phyloP scores from a whole-genome alignment of 768 basidiomycete genomes.

The Pleurotus salmoneostramineus region DNA sequence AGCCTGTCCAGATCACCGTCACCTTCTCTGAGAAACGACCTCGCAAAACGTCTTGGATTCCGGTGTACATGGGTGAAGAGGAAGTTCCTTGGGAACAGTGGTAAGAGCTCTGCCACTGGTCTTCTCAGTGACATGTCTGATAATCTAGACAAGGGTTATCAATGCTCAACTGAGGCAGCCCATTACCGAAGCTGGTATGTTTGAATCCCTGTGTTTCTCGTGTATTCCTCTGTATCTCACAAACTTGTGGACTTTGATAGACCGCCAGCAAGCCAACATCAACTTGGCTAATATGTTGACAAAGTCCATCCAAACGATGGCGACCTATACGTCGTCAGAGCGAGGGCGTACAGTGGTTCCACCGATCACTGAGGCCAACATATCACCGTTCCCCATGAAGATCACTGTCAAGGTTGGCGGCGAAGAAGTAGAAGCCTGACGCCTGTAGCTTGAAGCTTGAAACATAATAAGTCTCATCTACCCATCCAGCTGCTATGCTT shows the following conservation, averaged over 20 bases:
- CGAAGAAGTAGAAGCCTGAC: conserved; percentile 42
- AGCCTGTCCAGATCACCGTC: conserved; percentile 50
- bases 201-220: background rate
- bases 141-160: conserved; percentile 51
- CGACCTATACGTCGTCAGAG: conserved; percentile 77
- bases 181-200: conserved; percentile 54
- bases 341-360: conserved; percentile 72
- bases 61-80: conserved; percentile 67
- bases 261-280: conserved; percentile 48
- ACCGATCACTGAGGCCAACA: conserved; percentile 72
- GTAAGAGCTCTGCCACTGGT: conserved; percentile 32
- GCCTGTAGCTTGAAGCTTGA: too few species aligned
- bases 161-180: conserved; percentile 79
- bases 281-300: conserved; percentile 60
- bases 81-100: conserved; percentile 89
- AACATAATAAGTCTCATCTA: background rate
- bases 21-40: conserved; percentile 76
- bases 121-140: background rate
- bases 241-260: conserved; percentile 15
- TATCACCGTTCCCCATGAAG: conserved; percentile 79
- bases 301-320: conserved; percentile 65
- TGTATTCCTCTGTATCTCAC: background rate
- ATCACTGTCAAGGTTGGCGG: conserved; percentile 68
- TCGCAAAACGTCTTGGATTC: conserved; percentile 80
- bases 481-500: background rate